Percentiles rank a stretch among this genome's conserved stretches.
Evolutionary conservation across 345 rosid species (phyloP).

Genomic region (Salix suchowensis): DNA sequence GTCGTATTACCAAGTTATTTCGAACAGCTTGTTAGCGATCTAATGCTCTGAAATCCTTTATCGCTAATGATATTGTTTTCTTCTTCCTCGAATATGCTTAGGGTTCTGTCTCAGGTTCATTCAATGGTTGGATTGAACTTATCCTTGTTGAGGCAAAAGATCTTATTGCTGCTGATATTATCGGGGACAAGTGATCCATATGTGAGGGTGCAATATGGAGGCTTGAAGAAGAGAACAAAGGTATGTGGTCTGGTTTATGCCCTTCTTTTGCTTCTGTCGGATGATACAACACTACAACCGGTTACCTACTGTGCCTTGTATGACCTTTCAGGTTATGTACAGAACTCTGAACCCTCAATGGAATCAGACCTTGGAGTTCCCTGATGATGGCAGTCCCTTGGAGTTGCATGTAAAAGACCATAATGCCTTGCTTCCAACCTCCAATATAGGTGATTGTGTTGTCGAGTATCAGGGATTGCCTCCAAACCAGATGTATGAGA

Average conservation of each 20-base stretch:
- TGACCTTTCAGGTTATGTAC: conserved; percentile 54
- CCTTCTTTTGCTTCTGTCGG: neutral
- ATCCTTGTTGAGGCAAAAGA: conserved; percentile 83
- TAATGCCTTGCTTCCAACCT: conserved; percentile 75
- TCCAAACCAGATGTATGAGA: conserved; percentile 70
- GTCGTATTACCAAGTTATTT: neutral
- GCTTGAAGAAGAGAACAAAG: conserved; percentile 79
- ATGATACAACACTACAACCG: neutral
- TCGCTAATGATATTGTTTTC: neutral
- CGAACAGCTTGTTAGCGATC: neutral
- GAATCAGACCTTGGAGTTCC: conserved; percentile 90
- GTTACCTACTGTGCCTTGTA: neutral
- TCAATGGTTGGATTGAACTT: conserved; percentile 82
- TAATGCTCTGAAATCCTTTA: neutral
- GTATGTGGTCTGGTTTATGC: conserved; percentile 23
- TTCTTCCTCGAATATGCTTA: conserved; percentile 25
- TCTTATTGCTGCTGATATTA: conserved; percentile 84
- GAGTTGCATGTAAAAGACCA: conserved; percentile 84
- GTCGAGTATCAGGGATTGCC: conserved; percentile 88
- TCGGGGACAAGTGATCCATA: conserved; percentile 99
- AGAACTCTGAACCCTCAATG: conserved; percentile 77
- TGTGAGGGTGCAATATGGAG: conserved; percentile 86
- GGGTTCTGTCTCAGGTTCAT: conserved; percentile 42
- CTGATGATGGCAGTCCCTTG: conserved; percentile 71
- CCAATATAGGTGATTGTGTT: conserved; percentile 71